Conservation (phyloP, 306 rosid genomes). For the Medicago arabica region DNA sequence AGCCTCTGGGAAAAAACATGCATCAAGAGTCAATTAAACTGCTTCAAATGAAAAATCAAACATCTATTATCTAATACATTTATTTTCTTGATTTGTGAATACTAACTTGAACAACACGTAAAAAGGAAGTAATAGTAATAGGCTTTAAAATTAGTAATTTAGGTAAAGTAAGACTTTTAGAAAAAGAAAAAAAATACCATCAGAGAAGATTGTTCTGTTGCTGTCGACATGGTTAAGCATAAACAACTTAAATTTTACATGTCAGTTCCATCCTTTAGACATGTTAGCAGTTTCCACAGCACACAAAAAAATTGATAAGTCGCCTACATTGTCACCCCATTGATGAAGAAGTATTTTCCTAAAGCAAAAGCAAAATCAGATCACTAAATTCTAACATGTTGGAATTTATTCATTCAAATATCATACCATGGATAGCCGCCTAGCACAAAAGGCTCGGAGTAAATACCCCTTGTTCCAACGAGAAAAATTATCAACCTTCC, state of each 20-base stretch:
- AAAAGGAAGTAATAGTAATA: too few relatives aligned
- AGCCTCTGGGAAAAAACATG: neutral
- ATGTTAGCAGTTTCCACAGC: neutral
- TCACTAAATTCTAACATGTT: neutral
- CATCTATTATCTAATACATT: too few relatives aligned
- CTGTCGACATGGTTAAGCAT: neutral
- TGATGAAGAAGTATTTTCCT: neutral
- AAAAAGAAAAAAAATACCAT: too few relatives aligned
- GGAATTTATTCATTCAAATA: neutral
- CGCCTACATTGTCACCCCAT: neutral
- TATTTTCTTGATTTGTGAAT: too few relatives aligned
- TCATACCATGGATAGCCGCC: conserved; percentile 38
- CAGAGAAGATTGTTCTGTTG: neutral
- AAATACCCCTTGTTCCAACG: too few relatives aligned
- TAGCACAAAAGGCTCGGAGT: conserved; percentile 29
- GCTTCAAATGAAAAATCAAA: neutral
- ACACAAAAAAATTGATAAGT: neutral
- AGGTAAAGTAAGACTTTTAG: too few relatives aligned
- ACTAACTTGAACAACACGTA: too few relatives aligned
- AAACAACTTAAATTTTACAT: neutral
- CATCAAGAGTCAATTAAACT: neutral
- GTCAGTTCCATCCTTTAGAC: neutral
- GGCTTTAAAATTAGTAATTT: too few relatives aligned
- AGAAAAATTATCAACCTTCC: neutral
- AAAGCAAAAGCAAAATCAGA: neutral